Evolutionary conservation across 441 rosid species (phyloP), one percentile per base, ranked within the genome.

Genomic region (Erysimum cheiri): DNA sequence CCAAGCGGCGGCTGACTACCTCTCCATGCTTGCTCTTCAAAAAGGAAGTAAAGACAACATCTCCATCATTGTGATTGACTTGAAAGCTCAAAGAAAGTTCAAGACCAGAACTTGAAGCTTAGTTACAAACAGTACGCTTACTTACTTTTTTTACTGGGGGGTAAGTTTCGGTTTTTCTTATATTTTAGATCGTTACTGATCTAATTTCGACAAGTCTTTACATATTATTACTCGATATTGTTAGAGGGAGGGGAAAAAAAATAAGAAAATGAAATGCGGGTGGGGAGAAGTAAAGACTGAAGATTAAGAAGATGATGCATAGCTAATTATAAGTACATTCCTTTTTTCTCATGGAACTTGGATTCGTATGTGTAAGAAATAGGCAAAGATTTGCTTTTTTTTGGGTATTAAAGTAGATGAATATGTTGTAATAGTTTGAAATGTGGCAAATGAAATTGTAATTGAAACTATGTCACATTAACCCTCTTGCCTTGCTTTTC

Each of bases 21-120:
- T 92, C 17, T 83, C 91, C 0, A 80, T 61, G 69, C 84, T 89
- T 4, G 96, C 97, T 41, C 69, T 85, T 12, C 91, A 85, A 39
- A 89, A 82, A 74, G 97, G 97, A 64, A 86, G 96, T 83, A 78
- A 76, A 50, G 97, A 92, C 71, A 89, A 92, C 74, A 77, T 92
- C 77, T 88, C 96, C 8, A 81, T 92, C 74, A 80, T 89, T 47
- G 96, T 92, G 71, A 85, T 92, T 52, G 96, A 92, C 84, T 77
- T 86, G 80, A 89, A 88, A 85, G 85, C 88, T 76, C 97, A 85
- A 71, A 85, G 97, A 76, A 92, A 89, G 79, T 66, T 80, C 79
- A 92, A 78, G 85, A 85, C 75, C 82, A 89, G 78, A 83, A 67
- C 88, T 36, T 85, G 79, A 85, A 60, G 49, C 36, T 40, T 40